Conservation (phyloP, 805 yeast species). For the Cyberlindnera euphorbiiphila region DNA sequence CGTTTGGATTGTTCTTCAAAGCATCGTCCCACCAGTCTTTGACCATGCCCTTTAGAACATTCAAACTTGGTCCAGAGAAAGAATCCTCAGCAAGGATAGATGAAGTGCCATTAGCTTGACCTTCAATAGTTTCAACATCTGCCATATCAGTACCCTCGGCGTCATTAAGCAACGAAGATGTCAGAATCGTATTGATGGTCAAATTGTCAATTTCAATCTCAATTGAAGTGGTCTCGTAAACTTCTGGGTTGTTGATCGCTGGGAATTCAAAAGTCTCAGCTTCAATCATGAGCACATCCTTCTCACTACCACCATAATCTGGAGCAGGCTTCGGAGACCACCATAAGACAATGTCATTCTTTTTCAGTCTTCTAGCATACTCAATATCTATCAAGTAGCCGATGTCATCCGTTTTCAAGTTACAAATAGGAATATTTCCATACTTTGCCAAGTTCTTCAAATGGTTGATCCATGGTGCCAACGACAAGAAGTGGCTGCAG, state of each 20-base stretch:
- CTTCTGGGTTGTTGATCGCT: constrained; percentile 68
- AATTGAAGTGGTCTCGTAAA: constrained; percentile 71
- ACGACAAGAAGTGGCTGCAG: constrained; percentile 64
- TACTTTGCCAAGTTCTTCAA: constrained; percentile 63
- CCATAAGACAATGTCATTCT: constrained; percentile 77
- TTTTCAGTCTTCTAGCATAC: constrained; percentile 72
- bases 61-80: constrained; percentile 71
- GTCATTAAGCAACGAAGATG: constrained; percentile 79
- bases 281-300: constrained; percentile 47
- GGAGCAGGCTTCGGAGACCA: constrained; percentile 84
- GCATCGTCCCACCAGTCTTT: constrained; percentile 96
- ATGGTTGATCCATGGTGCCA: constrained; percentile 70
- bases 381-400: constrained; percentile 79
- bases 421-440: constrained; percentile 83
- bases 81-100: constrained; percentile 70
- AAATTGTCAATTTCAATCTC: constrained; percentile 78
- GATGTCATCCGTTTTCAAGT: constrained; percentile 71
- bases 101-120: constrained; percentile 25
- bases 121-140: constrained; percentile 37
- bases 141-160: constrained; percentile 83
- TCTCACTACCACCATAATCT: constrained; percentile 80
- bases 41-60: constrained; percentile 67
- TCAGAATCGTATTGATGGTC: constrained; percentile 79
- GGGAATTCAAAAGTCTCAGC: constrained; percentile 66
- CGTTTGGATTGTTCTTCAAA: constrained; percentile 56